Conservation (phyloP, 2,329 filamentous ascomycete species). For the Ophiostoma piceae region DNA sequence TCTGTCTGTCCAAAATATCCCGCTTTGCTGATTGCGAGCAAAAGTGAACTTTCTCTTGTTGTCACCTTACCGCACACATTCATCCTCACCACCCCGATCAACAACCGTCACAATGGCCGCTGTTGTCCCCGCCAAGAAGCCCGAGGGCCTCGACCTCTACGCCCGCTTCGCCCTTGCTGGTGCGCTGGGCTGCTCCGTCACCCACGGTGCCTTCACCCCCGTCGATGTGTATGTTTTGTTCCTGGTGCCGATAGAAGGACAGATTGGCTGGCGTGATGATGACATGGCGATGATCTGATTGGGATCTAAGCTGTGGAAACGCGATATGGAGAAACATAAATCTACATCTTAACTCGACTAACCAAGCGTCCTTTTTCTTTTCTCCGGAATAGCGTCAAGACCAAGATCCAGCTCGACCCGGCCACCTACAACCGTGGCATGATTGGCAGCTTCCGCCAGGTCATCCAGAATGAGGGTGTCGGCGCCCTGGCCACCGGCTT, state of each 20-base stretch:
- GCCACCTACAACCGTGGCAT: constrained; percentile 74
- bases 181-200: constrained; percentile 96
- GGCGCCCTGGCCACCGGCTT: constrained; percentile 72
- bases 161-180: constrained; percentile 94
- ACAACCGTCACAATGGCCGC: constrained; percentile 42
- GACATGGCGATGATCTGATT: background rate
- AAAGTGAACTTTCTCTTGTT: background rate
- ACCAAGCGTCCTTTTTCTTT: background rate
- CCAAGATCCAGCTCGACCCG: constrained; percentile 78
- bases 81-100: background rate
- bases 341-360: background rate
- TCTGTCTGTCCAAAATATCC: background rate
- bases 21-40: background rate
- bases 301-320: background rate
- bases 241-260: too few relatives aligned
- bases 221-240: constrained; percentile 91
- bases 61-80: background rate
- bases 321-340: background rate
- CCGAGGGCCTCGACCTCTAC: constrained; percentile 66
- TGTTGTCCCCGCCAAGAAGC: constrained; percentile 36
- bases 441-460: constrained; percentile 72
- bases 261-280: background rate
- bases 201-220: constrained; percentile 92
- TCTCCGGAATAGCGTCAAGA: constrained; percentile 67
- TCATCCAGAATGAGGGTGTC: constrained; percentile 68